A percentile compares a stretch with the other conserved stretches of the same genome.
These are phyloP conservation scores for Fusarium bactridioides DNA, from an alignment of 2,329 filamentous ascomycete genomes.

Conservation along the genomic window DNA sequence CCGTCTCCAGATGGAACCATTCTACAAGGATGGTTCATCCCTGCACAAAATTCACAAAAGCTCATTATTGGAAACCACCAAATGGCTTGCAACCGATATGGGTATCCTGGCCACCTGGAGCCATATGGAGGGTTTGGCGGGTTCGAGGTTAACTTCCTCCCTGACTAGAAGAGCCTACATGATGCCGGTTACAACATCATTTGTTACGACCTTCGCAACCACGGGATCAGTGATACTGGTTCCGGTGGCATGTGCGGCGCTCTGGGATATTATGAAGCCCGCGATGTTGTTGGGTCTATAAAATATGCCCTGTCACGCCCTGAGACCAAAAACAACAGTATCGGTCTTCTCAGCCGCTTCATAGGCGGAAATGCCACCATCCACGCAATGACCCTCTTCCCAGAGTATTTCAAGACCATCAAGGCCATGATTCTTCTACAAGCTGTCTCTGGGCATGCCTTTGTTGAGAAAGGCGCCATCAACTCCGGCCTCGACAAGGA, in stretches of 20 bases:
- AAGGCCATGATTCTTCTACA: neutral
- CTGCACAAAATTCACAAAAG: neutral
- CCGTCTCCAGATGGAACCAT: neutral
- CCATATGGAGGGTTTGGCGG: neutral
- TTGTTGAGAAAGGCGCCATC: neutral
- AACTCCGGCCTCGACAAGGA: neutral
- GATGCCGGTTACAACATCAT: neutral
- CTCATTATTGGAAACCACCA: neutral
- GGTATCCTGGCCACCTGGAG: neutral
- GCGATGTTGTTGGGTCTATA: neutral
- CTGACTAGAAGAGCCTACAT: neutral
- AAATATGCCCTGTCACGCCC: neutral
- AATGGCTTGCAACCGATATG: neutral
- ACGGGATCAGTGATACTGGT: neutral
- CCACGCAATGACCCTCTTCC: neutral
- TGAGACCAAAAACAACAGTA: neutral
- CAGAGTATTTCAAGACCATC: neutral
- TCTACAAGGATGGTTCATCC: neutral
- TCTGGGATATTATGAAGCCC: neutral
- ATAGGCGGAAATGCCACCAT: neutral
- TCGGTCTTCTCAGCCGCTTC: neutral
- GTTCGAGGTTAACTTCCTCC: neutral
- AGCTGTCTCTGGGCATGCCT: neutral
- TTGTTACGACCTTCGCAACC: neutral
- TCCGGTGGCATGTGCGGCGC: neutral